Conservation (phyloP, 352 stramenopile species). For the Elongisporangium undulatum region DNA sequence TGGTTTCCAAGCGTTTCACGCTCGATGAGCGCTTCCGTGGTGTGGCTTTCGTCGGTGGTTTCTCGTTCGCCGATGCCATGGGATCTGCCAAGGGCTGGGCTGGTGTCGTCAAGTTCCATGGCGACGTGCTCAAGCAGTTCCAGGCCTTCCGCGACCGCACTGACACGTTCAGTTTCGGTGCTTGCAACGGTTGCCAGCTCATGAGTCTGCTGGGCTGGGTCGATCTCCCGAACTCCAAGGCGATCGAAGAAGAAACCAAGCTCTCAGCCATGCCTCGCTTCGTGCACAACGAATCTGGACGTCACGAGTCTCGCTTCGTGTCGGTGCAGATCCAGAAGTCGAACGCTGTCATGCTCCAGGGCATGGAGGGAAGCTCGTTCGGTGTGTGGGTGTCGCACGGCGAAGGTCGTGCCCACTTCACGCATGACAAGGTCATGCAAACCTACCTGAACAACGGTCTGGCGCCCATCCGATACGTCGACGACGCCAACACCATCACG, state of each 20-base stretch:
- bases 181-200: constrained; percentile 99
- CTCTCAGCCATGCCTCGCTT: constrained; percentile 88
- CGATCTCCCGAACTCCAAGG: constrained; percentile 46
- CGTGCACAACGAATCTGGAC: constrained; percentile 96
- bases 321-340: constrained; percentile 95
- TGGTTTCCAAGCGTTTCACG: constrained; percentile 88
- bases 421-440: constrained; percentile 88
- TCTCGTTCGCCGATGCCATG: constrained; percentile 98
- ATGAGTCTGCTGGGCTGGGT: constrained; percentile 99
- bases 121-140: constrained; percentile 95
- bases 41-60: constrained; percentile 98
- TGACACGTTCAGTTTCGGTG: constrained; percentile 98
- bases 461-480: constrained; percentile 96
- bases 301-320: constrained; percentile 97
- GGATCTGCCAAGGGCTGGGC: constrained; percentile 99
- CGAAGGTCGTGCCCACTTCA: constrained; percentile 95
- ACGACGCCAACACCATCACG: constrained; percentile 93
- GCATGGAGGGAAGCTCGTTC: constrained; percentile 96
- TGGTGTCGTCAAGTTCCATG: constrained; percentile 97
- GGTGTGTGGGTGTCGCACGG: constrained; percentile 97
- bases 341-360: constrained; percentile 96
- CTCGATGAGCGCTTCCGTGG: constrained; percentile 95
- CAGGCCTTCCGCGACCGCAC: constrained; percentile 92
- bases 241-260: constrained; percentile 50
- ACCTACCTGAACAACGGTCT: constrained; percentile 88